phyloP scores from a whole-genome alignment of 2,329 filamentous ascomycete genomes.

The Xylaria sp. region DNA sequence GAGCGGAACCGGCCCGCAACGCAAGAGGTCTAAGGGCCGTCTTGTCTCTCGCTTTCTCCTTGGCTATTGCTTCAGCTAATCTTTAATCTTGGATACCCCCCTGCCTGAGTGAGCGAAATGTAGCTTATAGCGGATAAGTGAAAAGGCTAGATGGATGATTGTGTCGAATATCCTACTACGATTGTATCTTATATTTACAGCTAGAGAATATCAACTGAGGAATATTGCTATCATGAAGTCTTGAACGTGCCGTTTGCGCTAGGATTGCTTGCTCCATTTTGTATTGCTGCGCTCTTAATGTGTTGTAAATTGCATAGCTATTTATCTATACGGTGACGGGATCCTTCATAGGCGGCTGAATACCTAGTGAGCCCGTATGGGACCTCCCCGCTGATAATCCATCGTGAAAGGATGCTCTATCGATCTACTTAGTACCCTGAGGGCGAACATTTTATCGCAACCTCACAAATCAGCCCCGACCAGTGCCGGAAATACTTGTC shows the following conservation, averaged over 20 bases:
- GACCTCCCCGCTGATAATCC: too few species aligned
- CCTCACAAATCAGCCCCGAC: too few species aligned
- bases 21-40: slow-evolving; percentile 22
- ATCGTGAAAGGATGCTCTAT: too few species aligned
- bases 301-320: not conserved
- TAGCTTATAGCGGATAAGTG: not conserved
- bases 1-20: slow-evolving; percentile 5
- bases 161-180: not conserved
- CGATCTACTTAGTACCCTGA: too few species aligned
- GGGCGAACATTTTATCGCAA: too few species aligned
- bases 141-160: not conserved
- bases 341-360: too few species aligned
- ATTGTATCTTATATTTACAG: slow-evolving; percentile 11
- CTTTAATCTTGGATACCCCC: slow-evolving; percentile 6
- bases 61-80: not conserved
- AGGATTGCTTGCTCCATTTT: not conserved
- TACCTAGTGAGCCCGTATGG: too few species aligned
- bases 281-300: not conserved
- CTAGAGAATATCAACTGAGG: slow-evolving; percentile 6
- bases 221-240: slow-evolving; percentile 5
- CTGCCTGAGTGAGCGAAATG: not conserved
- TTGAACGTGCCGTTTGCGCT: not conserved
- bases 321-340: too few species aligned
- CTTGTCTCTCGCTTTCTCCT: slow-evolving; percentile 1
- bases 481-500: too few species aligned